Percentiles rank a stretch among this genome's conserved stretches.
Evolutionary conservation across 768 basidiomycete genomes (phyloP).

Genomic region (Pulveroboletus frians): DNA sequence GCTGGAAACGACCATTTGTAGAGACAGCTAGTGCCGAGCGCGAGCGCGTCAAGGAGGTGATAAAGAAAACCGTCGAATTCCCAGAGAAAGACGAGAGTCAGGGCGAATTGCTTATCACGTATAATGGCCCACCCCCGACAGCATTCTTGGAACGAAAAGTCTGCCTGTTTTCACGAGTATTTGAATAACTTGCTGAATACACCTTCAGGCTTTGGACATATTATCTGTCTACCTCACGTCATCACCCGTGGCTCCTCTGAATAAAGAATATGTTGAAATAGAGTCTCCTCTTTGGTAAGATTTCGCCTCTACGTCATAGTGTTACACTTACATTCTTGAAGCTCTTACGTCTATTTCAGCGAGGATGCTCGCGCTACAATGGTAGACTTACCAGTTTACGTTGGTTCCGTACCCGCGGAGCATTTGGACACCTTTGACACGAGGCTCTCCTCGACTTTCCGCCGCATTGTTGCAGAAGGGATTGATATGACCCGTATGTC

Average conservation of each 20-base stretch:
- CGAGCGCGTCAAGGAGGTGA: slow-evolving; percentile 45
- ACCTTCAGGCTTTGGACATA: slow-evolving; percentile 69
- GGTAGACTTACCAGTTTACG: slow-evolving; percentile 68
- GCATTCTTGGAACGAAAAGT: slow-evolving; percentile 72
- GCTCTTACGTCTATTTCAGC: slow-evolving; percentile 82
- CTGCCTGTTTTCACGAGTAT: slow-evolving; percentile 1
- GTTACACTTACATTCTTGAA: slow-evolving; percentile 27
- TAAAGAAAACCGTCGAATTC: slow-evolving; percentile 75
- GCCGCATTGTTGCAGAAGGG: slow-evolving; percentile 64
- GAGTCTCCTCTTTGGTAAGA: slow-evolving; percentile 81
- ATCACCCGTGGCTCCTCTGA: slow-evolving; percentile 72
- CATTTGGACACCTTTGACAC: slow-evolving; percentile 67
- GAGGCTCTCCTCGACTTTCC: slow-evolving; percentile 63
- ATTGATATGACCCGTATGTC: slow-evolving; percentile 89
- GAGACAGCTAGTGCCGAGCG: slow-evolving; percentile 76
- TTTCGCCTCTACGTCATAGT: not conserved
- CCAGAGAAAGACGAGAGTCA: slow-evolving; percentile 96
- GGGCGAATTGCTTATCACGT: slow-evolving; percentile 77
- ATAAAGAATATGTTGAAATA: slow-evolving; percentile 90
- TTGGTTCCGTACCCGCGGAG: slow-evolving; percentile 80
- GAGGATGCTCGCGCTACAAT: slow-evolving; percentile 70
- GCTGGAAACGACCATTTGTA: slow-evolving; percentile 92
- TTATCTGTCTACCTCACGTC: slow-evolving; percentile 87
- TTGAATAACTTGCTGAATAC: not conserved
- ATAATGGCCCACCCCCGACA: slow-evolving; percentile 70